phyloP scores from a whole-genome alignment of 2,329 filamentous ascomycete species.

The Colletotrichum horii region DNA sequence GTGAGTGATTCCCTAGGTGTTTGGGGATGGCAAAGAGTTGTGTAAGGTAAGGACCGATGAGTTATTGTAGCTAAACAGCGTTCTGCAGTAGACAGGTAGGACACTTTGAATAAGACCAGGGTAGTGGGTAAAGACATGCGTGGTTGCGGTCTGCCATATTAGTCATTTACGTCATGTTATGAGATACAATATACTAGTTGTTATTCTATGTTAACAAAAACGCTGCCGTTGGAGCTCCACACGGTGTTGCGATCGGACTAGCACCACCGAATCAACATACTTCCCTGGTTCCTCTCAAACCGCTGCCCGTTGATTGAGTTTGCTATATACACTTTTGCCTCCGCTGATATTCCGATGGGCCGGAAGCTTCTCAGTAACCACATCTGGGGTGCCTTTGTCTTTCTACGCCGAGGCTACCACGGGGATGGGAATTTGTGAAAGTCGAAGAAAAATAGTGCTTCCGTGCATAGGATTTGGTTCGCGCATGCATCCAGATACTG shows the following conservation, averaged over 20 bases:
- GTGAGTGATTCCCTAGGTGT: neutral
- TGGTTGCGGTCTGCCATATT: neutral
- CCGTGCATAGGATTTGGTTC: neutral
- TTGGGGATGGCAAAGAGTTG: neutral
- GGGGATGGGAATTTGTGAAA: neutral
- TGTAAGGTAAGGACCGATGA: neutral
- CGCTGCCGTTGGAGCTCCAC: neutral
- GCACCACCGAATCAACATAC: neutral
- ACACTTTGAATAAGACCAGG: neutral
- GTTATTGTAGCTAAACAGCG: neutral
- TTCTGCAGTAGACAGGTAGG: neutral
- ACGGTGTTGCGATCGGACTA: neutral
- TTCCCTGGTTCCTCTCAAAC: neutral
- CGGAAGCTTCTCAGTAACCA: neutral
- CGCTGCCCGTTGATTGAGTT: neutral
- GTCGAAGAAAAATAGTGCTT: neutral
- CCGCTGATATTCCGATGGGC: neutral
- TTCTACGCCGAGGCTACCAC: neutral
- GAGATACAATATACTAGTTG: neutral
- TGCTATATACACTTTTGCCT: neutral
- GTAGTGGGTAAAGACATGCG: neutral
- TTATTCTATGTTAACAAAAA: neutral
- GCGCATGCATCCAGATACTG: neutral
- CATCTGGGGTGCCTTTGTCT: neutral
- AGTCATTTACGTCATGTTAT: neutral